Evolutionary conservation across 352 stramenopile species (phyloP).

Genomic region (Globisporangium okanoganense): DNA sequence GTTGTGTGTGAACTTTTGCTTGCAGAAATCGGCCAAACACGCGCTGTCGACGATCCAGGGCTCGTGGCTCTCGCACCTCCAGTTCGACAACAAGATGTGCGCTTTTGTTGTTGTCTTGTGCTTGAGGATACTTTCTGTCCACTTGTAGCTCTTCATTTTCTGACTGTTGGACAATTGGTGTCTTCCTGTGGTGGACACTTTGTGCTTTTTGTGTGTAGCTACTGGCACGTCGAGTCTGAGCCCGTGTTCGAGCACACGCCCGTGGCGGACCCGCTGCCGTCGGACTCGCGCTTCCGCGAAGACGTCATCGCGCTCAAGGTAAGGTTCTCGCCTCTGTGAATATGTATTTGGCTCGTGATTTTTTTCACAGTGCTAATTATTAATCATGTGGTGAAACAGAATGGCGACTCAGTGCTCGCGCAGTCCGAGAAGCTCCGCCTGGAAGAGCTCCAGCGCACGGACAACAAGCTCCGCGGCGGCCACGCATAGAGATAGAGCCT

Average conservation of each 20-base stretch:
- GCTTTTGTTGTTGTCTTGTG: constrained; percentile 1
- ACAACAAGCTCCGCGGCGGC: constrained; percentile 32
- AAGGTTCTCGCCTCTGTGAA: background rate
- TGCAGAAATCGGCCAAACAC: constrained; percentile 45
- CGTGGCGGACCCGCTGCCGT: constrained; percentile 38
- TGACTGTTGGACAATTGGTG: background rate
- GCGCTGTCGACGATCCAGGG: constrained; percentile 41
- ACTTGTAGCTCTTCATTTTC: background rate
- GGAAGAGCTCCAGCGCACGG: constrained; percentile 64
- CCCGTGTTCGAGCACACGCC: constrained; percentile 52
- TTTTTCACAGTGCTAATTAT: background rate
- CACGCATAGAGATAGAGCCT: background rate
- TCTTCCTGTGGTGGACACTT: background rate
- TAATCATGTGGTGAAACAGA: constrained; percentile 15
- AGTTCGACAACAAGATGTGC: constrained; percentile 64
- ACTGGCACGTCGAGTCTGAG: constrained; percentile 72
- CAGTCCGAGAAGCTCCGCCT: constrained; percentile 66
- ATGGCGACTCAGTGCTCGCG: constrained; percentile 46
- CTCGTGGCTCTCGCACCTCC: constrained; percentile 68
- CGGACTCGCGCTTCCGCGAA: constrained; percentile 59
- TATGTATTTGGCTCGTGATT: background rate
- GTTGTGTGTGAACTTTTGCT: background rate
- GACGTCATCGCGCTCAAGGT: constrained; percentile 62
- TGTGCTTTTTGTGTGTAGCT: constrained; percentile 20
- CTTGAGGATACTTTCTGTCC: background rate